These are phyloP conservation scores for Solanum clarkiae DNA, from an alignment of 257 asterid species.

Conservation along the genomic window DNA sequence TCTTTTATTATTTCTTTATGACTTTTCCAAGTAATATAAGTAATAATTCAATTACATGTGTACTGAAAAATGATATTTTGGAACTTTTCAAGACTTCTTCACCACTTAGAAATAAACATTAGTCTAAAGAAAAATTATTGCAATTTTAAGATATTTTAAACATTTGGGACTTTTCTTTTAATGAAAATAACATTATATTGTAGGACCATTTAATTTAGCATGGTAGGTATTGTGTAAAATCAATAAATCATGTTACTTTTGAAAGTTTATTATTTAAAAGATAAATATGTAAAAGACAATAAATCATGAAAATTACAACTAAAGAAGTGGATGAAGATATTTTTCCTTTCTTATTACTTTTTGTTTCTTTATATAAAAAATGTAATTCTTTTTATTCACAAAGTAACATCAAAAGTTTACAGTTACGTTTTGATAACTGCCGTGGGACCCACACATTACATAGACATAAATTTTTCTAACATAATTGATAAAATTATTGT, in stretches of 20 bases:
- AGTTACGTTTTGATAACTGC: background rate
- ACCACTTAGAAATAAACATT: background rate
- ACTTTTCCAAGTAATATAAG: background rate
- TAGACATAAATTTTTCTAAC: accelerated
- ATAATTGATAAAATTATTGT: background rate
- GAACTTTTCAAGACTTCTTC: background rate
- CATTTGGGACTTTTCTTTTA: background rate
- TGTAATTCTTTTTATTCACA: background rate
- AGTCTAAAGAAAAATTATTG: background rate
- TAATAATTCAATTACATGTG: background rate
- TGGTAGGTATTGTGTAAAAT: background rate
- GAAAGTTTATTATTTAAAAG: background rate
- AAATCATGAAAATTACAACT: background rate
- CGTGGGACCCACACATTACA: background rate
- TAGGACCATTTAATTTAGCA: background rate
- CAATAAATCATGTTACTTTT: background rate
- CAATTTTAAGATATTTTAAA: background rate
- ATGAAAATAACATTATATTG: background rate
- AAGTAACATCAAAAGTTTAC: background rate
- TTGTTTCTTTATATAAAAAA: background rate
- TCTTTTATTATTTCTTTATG: background rate
- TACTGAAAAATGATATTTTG: background rate
- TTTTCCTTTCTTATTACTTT: background rate
- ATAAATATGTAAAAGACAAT: background rate
- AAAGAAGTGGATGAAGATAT: background rate